Percentiles rank a stretch among this genome's conserved stretches.
phyloP scores from a whole-genome alignment of 495 filamentous ascomycete species.

The Tuber calosporum region DNA sequence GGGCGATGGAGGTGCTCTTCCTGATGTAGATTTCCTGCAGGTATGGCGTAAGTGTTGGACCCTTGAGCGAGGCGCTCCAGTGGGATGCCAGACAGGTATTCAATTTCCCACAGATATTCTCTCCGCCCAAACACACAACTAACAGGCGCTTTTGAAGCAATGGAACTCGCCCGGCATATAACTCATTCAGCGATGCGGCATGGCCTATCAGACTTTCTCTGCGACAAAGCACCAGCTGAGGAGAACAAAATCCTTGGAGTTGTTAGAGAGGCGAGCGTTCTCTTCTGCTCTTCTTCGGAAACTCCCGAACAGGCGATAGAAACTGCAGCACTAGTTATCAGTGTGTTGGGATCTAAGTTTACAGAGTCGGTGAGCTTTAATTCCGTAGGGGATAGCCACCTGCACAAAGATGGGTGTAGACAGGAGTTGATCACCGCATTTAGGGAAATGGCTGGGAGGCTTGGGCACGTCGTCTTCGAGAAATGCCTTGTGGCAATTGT shows the following conservation, averaged over 20 bases:
- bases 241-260: background rate
- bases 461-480: constrained; percentile 9
- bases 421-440: constrained; percentile 15
- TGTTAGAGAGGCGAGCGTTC: constrained; percentile 17
- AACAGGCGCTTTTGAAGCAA: background rate
- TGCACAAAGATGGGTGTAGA: background rate
- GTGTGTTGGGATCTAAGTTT: constrained; percentile 17
- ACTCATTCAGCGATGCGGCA: background rate
- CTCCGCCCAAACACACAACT: background rate
- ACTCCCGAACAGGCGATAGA: constrained; percentile 24
- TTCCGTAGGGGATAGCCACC: background rate
- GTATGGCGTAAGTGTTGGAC: constrained; percentile 33
- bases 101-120: background rate
- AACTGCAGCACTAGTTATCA: constrained; percentile 28
- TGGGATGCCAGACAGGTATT: background rate
- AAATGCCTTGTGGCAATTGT: constrained; percentile 18
- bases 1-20: background rate
- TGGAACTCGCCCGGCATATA: background rate
- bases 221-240: background rate
- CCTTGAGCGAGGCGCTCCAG: constrained; percentile 15
- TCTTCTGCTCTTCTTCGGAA: constrained; percentile 29
- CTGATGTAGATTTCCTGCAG: constrained; percentile 8
- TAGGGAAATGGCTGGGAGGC: constrained; percentile 11
- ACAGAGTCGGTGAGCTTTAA: background rate
- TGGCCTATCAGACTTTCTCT: background rate